Base-by-base conservation (phyloP, 345 rosid genomes). In the Populus simonii region DNA sequence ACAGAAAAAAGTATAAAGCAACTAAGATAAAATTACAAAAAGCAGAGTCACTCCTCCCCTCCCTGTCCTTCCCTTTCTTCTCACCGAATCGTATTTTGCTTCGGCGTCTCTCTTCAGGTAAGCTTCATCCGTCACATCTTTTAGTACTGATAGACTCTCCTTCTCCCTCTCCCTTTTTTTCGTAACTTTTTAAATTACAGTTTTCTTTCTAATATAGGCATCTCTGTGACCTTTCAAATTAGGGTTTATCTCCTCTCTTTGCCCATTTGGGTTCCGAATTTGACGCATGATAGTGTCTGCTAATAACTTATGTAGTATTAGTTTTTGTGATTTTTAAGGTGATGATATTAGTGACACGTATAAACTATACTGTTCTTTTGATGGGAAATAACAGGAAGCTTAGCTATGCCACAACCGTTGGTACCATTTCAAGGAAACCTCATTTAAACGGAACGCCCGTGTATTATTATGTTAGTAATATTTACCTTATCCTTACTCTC, bases 401-500 rank as follows among this genome's bases (percentile, higher is more conserved):
- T 33, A 81, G 77, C 33, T 74, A 86, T 86, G 89, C 81, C 53
- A 74, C 78, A 16, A 77, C 66, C 71, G 39, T n/a, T 39, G 71
- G 68, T 74, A 10, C 72, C 55, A 7, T 82, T 76, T 87, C 96
- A 36, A 86, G 91, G 77, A 90, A 89, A 75, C 83, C 95, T 49
- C 94, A 91, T 87, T 86, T 94, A 31, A 91, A 87, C 83, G 93
- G 93, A 74, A 81, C 98, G 29, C 95, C 98, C 62, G 86, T 90
- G 12, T 94, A 89, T 83, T 94, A 90, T 72, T 92, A 94, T 86
- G 97, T 94, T 68, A 83, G 97, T 89, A 33, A 69, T 22, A 43
- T 39, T 36, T 36, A 74, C 6, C 0, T 33, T 49, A 29, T n/a
- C 43, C 5, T 77, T 72, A 35, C 16, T 41, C n/a, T 16, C 71